A percentile compares a stretch with the other conserved stretches of the same genome.
Conservation (phyloP, 2,329 filamentous ascomycete genomes). For the Aspergillus ibericus region DNA sequence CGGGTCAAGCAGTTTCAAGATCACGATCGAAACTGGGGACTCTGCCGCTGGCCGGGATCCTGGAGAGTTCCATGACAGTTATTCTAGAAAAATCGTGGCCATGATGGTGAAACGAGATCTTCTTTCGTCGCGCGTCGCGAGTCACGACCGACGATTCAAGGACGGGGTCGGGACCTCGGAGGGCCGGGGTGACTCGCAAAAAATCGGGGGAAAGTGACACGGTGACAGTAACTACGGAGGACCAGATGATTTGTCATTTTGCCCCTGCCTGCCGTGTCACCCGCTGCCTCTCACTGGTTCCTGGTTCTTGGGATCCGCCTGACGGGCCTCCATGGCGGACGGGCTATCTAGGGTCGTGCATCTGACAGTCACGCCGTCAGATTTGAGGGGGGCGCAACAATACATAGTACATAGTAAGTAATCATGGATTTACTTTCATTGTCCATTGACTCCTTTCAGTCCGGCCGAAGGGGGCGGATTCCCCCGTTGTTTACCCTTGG, state of each 20-base stretch:
- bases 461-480: no score
- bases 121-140: neutral
- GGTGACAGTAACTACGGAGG: neutral
- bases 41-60: neutral
- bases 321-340: neutral
- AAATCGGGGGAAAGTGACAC: neutral
- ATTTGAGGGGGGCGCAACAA: no score
- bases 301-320: slow-evolving; percentile 6
- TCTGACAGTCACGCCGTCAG: neutral
- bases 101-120: neutral
- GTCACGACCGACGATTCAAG: neutral
- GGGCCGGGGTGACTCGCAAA: neutral
- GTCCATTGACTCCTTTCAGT: no score
- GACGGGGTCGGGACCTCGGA: no score
- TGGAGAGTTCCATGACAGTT: neutral
- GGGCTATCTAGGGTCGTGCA: neutral
- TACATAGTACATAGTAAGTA: no score
- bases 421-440: no score
- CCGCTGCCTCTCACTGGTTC: neutral
- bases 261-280: slow-evolving; percentile 3
- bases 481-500: neutral
- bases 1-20: neutral
- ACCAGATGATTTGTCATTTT: slow-evolving; percentile 1
- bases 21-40: neutral
- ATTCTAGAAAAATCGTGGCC: neutral